Percentiles rank a stretch among this genome's conserved stretches.
Conservation (phyloP, 1,284 basidiomycete genomes). For the Naganishia sp. region DNA sequence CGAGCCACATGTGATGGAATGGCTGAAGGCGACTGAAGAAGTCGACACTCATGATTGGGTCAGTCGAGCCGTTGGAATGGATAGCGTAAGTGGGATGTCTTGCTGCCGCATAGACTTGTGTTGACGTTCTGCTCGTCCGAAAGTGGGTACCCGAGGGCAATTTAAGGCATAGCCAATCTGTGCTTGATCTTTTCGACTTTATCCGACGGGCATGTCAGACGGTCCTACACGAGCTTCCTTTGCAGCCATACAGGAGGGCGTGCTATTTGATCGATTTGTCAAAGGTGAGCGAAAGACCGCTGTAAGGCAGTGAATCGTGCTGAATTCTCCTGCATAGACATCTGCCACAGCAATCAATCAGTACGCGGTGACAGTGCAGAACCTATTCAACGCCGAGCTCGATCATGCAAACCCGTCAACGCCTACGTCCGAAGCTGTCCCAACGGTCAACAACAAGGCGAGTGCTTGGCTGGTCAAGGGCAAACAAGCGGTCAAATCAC, state of each 20-base stretch:
- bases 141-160: conserved; percentile 52
- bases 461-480: conserved; percentile 52
- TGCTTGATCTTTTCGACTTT: conserved; percentile 53
- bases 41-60: conserved; percentile 53
- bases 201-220: conserved; percentile 46
- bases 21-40: conserved; percentile 50
- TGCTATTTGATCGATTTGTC: conserved; percentile 53
- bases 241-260: conserved; percentile 51
- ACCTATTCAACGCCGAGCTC: conserved; percentile 48
- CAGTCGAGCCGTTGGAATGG: conserved; percentile 50
- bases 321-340: conserved; percentile 38
- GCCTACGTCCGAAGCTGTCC: conserved; percentile 35
- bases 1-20: conserved; percentile 52
- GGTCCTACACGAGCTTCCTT: conserved; percentile 47
- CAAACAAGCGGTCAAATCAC: conserved; percentile 44
- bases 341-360: conserved; percentile 45
- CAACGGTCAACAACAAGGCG: conserved; percentile 45
- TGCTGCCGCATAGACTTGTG: background rate
- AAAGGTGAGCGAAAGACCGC: conserved; percentile 39
- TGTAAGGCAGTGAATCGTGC: background rate
- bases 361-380: conserved; percentile 49
- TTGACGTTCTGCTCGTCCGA: background rate
- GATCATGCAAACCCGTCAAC: conserved; percentile 38
- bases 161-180: conserved; percentile 49
- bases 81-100: conserved; percentile 41